Conservation (phyloP, 306 rosid species). For the Rosa lucieae region DNA sequence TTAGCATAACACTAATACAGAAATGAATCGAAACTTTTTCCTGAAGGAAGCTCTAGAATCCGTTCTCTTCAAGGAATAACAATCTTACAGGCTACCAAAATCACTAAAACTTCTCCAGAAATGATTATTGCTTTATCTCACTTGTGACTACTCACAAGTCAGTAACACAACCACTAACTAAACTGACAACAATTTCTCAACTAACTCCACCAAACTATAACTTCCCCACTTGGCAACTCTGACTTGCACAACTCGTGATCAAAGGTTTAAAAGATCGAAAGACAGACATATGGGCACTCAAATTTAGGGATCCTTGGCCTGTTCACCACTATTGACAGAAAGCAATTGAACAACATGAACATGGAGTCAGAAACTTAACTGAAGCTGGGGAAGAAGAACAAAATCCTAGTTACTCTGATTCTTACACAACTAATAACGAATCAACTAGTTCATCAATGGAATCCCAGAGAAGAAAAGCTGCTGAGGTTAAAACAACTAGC, state of each 20-base stretch:
- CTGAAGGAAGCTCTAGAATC: neutral
- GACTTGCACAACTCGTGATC: slow-evolving; percentile 7
- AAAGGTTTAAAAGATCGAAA: neutral
- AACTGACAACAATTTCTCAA: neutral
- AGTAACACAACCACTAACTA: neutral
- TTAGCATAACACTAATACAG: neutral
- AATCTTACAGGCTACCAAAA: neutral
- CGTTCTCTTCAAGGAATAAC: neutral
- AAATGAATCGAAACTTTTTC: neutral
- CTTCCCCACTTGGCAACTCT: neutral
- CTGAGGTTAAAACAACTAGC: neutral
- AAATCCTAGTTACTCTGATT: slow-evolving; percentile 1
- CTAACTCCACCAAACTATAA: neutral
- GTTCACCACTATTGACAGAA: slow-evolving; percentile 12
- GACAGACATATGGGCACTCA: neutral
- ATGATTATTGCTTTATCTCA: neutral
- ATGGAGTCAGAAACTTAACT: neutral
- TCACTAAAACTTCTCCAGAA: neutral
- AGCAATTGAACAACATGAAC: slow-evolving; percentile 5
- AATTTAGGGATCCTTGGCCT: neutral
- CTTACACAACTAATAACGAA: neutral
- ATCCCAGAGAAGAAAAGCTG: slow-evolving; percentile 19
- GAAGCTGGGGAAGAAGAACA: neutral
- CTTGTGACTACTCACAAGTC: neutral
- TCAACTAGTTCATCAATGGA: neutral